Percentiles rank a stretch among this genome's conserved stretches.
Conservation (phyloP, 805 yeast genomes). For the Candida chauliodis region DNA sequence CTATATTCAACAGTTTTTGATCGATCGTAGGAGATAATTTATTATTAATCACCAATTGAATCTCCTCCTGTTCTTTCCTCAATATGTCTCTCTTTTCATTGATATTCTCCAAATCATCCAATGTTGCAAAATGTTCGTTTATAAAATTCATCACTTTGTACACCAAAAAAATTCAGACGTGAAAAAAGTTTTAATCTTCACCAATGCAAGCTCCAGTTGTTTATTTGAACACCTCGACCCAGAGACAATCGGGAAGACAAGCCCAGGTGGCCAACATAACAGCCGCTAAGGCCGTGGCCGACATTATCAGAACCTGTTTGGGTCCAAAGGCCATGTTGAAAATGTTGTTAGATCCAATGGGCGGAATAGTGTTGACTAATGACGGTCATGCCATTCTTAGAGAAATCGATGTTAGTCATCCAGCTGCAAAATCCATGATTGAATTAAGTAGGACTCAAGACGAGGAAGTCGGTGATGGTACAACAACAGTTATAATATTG, state of each 20-base stretch:
- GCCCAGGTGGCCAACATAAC: slow-evolving; percentile 97
- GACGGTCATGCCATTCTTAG: slow-evolving; percentile 98
- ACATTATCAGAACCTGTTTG: slow-evolving; percentile 93
- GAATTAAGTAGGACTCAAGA: slow-evolving; percentile 96
- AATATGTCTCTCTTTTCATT: slow-evolving; percentile 24
- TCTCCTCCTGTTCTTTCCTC: slow-evolving; percentile 14
- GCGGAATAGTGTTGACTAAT: slow-evolving; percentile 93
- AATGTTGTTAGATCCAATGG: slow-evolving; percentile 95
- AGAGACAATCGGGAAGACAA: slow-evolving; percentile 93
- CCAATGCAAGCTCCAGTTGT: slow-evolving; percentile 48
- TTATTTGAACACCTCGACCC: slow-evolving; percentile 70
- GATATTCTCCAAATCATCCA: slow-evolving; percentile 30
- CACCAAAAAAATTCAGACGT: background rate
- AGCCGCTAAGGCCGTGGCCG: slow-evolving; percentile 99
- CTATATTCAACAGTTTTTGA: background rate
- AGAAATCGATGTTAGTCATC: slow-evolving; percentile 96
- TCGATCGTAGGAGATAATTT: background rate
- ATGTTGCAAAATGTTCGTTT: slow-evolving; percentile 29
- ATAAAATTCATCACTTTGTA: slow-evolving; percentile 17
- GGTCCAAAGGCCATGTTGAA: slow-evolving; percentile 99
- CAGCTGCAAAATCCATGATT: slow-evolving; percentile 98
- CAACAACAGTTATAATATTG: slow-evolving; percentile 92
- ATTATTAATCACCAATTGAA: slow-evolving; percentile 3
- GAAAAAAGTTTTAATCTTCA: slow-evolving; percentile 1
- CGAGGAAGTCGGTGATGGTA: slow-evolving; percentile 98